phyloP scores from a whole-genome alignment of 2,329 filamentous ascomycete genomes.

The Claviceps sp. region DNA sequence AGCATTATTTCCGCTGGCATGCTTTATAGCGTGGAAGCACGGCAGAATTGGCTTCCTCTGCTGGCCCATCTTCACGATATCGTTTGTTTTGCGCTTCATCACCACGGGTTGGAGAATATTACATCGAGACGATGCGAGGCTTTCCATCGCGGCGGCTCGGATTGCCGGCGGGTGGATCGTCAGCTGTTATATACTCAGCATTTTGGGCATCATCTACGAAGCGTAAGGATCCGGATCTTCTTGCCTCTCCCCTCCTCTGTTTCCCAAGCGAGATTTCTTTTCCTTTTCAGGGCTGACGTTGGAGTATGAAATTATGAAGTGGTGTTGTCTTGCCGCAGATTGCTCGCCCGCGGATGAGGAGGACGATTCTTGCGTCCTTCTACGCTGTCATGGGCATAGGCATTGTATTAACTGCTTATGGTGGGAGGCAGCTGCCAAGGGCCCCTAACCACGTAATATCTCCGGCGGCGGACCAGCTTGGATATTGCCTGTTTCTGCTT shows the following conservation, averaged over 20 bases:
- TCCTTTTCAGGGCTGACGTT: no score
- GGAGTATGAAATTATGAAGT: background rate
- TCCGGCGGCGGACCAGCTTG: background rate
- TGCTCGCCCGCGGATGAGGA: background rate
- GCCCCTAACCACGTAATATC: background rate
- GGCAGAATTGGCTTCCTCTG: background rate
- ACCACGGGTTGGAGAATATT: background rate
- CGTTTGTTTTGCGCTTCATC: background rate
- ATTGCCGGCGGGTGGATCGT: background rate
- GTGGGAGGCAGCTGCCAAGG: background rate
- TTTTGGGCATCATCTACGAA: background rate
- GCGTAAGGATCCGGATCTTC: background rate
- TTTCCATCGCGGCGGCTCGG: background rate
- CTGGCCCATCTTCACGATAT: background rate
- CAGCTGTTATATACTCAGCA: background rate
- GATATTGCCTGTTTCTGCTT: background rate
- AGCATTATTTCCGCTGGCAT: background rate
- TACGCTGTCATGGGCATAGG: background rate
- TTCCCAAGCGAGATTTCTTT: no score
- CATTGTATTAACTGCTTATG: background rate
- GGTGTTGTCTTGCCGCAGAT: background rate
- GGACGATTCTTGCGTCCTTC: background rate
- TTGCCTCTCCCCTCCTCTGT: background rate
- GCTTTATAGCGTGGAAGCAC: constrained; percentile 1
- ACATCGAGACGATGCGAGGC: background rate